Percentiles rank a stretch among this genome's conserved stretches.
These are phyloP conservation scores for Trametopsis cervina DNA, from an alignment of 768 basidiomycete genomes.

Conservation along the genomic window DNA sequence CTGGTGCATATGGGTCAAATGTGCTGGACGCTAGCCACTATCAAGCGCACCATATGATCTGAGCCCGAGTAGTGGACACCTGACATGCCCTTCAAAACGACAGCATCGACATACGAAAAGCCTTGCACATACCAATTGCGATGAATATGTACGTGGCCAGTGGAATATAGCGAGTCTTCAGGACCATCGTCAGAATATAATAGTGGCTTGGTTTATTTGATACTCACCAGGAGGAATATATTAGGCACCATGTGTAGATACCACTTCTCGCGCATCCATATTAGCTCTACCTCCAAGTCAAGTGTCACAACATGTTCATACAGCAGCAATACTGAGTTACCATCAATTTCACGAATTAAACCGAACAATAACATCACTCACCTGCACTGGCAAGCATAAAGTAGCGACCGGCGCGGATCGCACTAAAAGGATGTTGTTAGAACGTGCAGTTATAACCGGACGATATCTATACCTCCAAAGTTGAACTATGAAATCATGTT, in stretches of 20 bases:
- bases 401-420: background rate
- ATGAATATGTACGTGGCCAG: constrained; percentile 1
- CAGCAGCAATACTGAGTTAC: background rate
- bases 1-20: background rate
- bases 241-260: background rate
- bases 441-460: background rate
- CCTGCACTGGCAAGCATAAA: background rate
- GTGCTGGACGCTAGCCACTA: background rate
- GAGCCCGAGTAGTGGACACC: background rate
- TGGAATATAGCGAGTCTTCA: constrained; percentile 1
- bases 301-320: constrained; percentile 1
- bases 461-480: background rate
- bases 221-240: constrained; percentile 1
- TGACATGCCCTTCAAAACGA: too few species aligned
- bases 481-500: background rate
- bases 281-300: background rate
- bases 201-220: too few species aligned
- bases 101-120: background rate
- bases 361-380: background rate
- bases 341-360: too few species aligned
- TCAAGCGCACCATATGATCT: background rate
- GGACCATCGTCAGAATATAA: background rate
- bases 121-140: background rate
- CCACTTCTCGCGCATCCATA: background rate
- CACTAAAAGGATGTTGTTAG: background rate